Evolutionary conservation across 2,329 filamentous ascomycete species (phyloP).

Genomic region (Calonectria fujianensis): DNA sequence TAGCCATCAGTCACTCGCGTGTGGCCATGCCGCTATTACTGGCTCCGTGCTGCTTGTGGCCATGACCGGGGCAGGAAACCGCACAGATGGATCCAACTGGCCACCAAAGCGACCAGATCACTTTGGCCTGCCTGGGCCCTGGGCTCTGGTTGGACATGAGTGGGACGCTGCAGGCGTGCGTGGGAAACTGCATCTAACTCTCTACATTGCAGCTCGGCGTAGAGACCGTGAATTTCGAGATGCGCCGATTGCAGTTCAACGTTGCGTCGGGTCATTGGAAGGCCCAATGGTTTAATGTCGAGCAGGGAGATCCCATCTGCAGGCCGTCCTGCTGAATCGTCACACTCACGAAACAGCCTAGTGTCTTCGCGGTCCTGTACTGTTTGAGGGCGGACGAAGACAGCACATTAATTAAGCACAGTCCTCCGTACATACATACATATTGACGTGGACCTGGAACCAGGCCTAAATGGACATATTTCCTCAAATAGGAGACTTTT

Average conservation of each 20-base stretch:
- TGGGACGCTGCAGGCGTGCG: slow-evolving; percentile 30
- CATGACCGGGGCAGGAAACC: slow-evolving; percentile 38
- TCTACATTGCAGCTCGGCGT: slow-evolving; percentile 16
- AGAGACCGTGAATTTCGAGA: slow-evolving; percentile 34
- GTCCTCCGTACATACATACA: slow-evolving; percentile 18
- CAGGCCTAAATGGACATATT: slow-evolving; percentile 12
- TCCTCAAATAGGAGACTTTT: slow-evolving; percentile 13
- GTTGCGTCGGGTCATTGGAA: slow-evolving; percentile 24
- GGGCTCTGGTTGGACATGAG: slow-evolving; percentile 28
- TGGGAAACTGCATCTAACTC: slow-evolving; percentile 28
- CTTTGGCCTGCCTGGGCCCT: slow-evolving; percentile 11
- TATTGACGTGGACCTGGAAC: slow-evolving; percentile 34
- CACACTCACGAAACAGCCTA: neutral
- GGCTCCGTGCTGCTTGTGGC: slow-evolving; percentile 14
- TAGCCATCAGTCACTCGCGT: neutral
- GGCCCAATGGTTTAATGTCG: slow-evolving; percentile 17
- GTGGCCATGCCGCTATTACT: slow-evolving; percentile 23
- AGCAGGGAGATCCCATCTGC: neutral
- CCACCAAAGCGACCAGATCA: slow-evolving; percentile 15
- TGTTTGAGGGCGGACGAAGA: slow-evolving; percentile 25
- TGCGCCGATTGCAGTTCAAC: slow-evolving; percentile 25
- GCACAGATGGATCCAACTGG: slow-evolving; percentile 35
- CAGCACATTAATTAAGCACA: slow-evolving; percentile 29
- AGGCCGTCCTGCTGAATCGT: slow-evolving; percentile 4
- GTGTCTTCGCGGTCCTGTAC: slow-evolving; percentile 14